Evolutionary conservation across 345 rosid species (phyloP), one percentile per base, ranked within the genome.

Genomic region (Eucalyptus pauciflora): DNA sequence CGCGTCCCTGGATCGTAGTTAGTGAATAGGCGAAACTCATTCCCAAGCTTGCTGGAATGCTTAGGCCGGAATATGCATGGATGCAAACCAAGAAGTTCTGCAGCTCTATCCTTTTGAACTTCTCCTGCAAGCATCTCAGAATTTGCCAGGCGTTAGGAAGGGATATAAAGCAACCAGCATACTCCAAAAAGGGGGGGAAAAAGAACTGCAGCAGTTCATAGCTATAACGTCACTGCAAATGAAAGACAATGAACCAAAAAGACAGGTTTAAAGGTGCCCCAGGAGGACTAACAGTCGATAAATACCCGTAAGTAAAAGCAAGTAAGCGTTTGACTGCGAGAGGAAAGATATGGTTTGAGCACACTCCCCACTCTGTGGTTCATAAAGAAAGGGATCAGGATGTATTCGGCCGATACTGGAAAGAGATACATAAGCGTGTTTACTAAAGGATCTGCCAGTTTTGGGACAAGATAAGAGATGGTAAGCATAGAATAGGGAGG

Each of bases 221-320:
- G 80, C 80, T 69, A 69, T 69, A 33, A 37, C 2, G 24, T 33
- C 80, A 69, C 80, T 4, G 80, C 25, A 69, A 69, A 33, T 31
- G 45, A 33, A 69, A 69, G 80, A 69, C 45, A 69, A 69, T 69
- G 4, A 69, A 17, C 45, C 25, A 17, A 69, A 13, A 69, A 37
- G 25, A 33, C 33, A 33, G 45, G 80, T 33, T 31, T 33, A 33
- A 69, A 33, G 45, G 45, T 9, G 8, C 13, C 80, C 33, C 24
- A 5, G n/a, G 27, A 60, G 22, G 64, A 64, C 86, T 83, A 46
- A 87, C 24, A 15, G 67, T 50, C 22, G 85, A 88, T 60, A 85
- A 16, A 50, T 91, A 97, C 99, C 99, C 91, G 99, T 97, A 88
- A 97, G 98, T 87, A 97, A 95, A 90, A 97, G 98, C 90, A 96